Percentiles rank a stretch among this genome's conserved stretches.
Evolutionary conservation across 1,139 yeast genomes (phyloP).

Genomic region (Zygosaccharomyces pseudobailii): DNA sequence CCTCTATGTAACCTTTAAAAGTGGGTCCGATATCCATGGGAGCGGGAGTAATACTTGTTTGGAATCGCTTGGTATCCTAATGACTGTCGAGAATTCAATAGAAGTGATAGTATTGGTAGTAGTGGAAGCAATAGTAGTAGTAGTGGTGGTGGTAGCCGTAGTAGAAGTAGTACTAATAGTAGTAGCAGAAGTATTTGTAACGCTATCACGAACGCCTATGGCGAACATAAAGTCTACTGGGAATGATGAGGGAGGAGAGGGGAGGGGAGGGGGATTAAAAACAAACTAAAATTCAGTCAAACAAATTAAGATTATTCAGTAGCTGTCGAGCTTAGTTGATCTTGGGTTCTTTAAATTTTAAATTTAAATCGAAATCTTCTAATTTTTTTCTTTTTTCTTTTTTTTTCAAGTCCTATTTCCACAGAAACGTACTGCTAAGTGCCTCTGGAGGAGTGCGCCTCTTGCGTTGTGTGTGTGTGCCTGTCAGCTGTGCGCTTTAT

Average conservation of each 20-base stretch:
- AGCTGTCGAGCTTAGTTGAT: no score
- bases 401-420: not conserved
- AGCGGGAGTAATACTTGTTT: not conserved
- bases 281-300: no score
- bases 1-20: conserved; percentile 70
- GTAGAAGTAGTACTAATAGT: not conserved
- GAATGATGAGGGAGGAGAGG: no score
- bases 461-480: not conserved
- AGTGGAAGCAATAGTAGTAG: not conserved
- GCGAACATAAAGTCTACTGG: not conserved
- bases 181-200: not conserved
- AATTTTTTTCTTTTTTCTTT: not conserved
- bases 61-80: not conserved
- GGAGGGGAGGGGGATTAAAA: no score
- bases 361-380: not conserved
- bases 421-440: not conserved
- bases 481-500: not conserved
- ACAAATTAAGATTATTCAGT: no score
- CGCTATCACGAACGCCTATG: not conserved
- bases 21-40: conserved; percentile 48
- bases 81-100: not conserved
- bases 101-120: not conserved
- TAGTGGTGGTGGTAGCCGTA: not conserved
- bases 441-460: not conserved
- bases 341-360: not conserved